Evolutionary conservation across 2,329 filamentous ascomycete species (phyloP).

Genomic region (Fusarium brachygibbosum): DNA sequence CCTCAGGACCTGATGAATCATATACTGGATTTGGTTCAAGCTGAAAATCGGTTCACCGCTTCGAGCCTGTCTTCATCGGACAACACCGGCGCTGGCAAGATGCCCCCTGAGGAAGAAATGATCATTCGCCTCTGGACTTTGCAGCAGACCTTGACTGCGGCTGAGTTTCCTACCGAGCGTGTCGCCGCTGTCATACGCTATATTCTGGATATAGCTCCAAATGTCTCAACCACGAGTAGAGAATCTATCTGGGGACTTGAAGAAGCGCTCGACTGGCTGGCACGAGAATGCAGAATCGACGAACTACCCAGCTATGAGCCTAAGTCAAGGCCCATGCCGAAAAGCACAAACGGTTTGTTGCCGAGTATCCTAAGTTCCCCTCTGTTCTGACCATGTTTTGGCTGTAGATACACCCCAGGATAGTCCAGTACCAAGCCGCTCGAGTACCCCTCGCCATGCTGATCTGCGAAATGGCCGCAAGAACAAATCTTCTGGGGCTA

Average conservation of each 20-base stretch:
- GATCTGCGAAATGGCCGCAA: conserved; percentile 46
- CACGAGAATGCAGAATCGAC: conserved; percentile 76
- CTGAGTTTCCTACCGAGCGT: conserved; percentile 75
- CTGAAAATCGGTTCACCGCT: conserved; percentile 71
- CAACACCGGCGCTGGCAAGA: conserved; percentile 61
- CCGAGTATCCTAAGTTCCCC: not conserved
- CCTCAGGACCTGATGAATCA: conserved; percentile 82
- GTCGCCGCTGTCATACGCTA: conserved; percentile 75
- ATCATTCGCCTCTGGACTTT: conserved; percentile 87
- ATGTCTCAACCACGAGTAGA: conserved; percentile 67
- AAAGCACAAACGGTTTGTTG: conserved; percentile 53
- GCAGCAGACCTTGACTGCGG: conserved; percentile 75
- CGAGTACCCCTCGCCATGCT: conserved; percentile 62
- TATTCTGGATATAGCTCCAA: conserved; percentile 75
- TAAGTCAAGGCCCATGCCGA: conserved; percentile 54
- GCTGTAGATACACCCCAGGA: conserved; percentile 62
- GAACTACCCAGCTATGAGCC: conserved; percentile 79
- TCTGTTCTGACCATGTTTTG: conserved; percentile 22
- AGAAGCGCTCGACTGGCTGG: conserved; percentile 90
- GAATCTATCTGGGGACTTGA: conserved; percentile 87
- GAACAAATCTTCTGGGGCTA: conserved; percentile 54
- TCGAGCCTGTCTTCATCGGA: conserved; percentile 64
- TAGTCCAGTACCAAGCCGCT: conserved; percentile 64
- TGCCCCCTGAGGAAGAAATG: conserved; percentile 80
- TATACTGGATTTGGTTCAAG: conserved; percentile 79